Conservation (phyloP, 192 early-diverging fungal genomes). For the Umbelopsis sp. region DNA sequence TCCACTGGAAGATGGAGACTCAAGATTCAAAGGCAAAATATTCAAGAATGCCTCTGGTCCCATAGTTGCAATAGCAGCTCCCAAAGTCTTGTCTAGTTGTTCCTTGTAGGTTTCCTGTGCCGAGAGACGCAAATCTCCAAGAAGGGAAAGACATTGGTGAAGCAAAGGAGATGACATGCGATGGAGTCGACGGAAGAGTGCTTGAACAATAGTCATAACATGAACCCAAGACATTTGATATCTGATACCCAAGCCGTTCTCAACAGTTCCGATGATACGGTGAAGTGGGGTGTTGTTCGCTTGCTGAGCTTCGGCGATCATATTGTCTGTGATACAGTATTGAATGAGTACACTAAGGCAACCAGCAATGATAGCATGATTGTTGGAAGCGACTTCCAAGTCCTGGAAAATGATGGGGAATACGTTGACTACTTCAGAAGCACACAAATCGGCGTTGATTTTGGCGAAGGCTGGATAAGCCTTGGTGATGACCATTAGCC, state of each 20-base stretch:
- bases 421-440: constrained; percentile 53
- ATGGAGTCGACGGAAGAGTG: constrained; percentile 79
- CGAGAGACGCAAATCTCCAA: constrained; percentile 83
- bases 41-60: constrained; percentile 79
- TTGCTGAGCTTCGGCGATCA: constrained; percentile 63
- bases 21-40: constrained; percentile 85
- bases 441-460: constrained; percentile 50
- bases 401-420: constrained; percentile 67
- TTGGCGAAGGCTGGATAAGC: constrained; percentile 73
- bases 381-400: constrained; percentile 60
- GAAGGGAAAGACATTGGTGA: constrained; percentile 56
- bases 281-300: constrained; percentile 46
- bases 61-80: constrained; percentile 76
- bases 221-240: constrained; percentile 85
- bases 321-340: constrained; percentile 74
- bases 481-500: constrained; percentile 80
- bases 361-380: constrained; percentile 59
- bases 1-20: constrained; percentile 51
- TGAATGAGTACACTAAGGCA: constrained; percentile 71
- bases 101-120: constrained; percentile 83
- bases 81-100: constrained; percentile 81
- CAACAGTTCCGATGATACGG: constrained; percentile 51
- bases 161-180: constrained; percentile 59
- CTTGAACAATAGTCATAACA: constrained; percentile 75
- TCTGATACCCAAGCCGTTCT: constrained; percentile 70